These are phyloP conservation scores for Salix exigua DNA, from an alignment of 345 rosid species.

Conservation along the genomic window DNA sequence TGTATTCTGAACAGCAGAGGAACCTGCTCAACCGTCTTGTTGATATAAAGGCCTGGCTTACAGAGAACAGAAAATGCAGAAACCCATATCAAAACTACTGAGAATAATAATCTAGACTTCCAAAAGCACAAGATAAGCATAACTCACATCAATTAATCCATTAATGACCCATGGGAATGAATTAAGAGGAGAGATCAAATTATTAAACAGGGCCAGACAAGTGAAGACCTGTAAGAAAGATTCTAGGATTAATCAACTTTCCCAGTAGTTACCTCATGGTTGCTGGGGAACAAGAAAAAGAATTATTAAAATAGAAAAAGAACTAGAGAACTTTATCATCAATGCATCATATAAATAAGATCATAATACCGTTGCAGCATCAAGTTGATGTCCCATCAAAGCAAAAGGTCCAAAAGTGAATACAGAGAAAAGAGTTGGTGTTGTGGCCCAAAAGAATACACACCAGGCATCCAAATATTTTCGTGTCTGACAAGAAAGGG, in stretches of 20 bases:
- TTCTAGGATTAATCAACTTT: constrained; percentile 13
- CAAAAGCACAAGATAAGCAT: constrained; percentile 11
- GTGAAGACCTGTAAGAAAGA: constrained; percentile 71
- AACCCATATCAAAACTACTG: constrained; percentile 7
- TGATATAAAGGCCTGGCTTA: constrained; percentile 75
- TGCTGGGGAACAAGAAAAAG: neutral
- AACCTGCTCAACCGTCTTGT: constrained; percentile 74
- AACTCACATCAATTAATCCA: constrained; percentile 89
- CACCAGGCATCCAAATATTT: constrained; percentile 98
- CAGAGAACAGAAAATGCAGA: constrained; percentile 12
- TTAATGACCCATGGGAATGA: constrained; percentile 97
- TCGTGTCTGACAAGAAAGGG: constrained; percentile 53
- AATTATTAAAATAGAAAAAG: constrained; percentile 2
- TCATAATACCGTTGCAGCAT: constrained; percentile 76
- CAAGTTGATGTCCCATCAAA: constrained; percentile 90
- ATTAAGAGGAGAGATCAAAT: constrained; percentile 84
- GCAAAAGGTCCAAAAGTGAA: constrained; percentile 79
- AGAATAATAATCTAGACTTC: neutral
- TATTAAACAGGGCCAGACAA: constrained; percentile 85
- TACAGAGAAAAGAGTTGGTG: constrained; percentile 86
- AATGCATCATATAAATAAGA: neutral
- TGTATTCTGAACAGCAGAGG: constrained; percentile 55
- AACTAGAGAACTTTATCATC: constrained; percentile 3
- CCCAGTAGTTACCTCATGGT: neutral
- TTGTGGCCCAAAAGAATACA: constrained; percentile 97